Evolutionary conservation across 495 filamentous ascomycete species (phyloP).

Genomic region (Melanomma pulvis-pyrius): DNA sequence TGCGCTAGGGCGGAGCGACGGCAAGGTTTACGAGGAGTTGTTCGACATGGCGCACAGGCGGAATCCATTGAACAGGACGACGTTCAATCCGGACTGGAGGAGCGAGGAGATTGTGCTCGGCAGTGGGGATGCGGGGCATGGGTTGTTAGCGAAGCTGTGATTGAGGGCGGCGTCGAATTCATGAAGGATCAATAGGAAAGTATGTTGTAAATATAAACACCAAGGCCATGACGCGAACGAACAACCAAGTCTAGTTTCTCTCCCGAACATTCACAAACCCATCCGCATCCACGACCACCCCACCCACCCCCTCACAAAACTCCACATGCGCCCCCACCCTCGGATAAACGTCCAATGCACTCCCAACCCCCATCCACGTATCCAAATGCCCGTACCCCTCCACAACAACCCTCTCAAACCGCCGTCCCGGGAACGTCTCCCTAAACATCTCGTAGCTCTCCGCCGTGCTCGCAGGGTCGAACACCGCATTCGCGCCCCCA

Average conservation of each 20-base stretch:
- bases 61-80: conserved; percentile 53
- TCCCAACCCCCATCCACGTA: conserved; percentile 64
- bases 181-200: too few species aligned
- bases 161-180: too few species aligned
- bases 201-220: too few species aligned
- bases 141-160: conserved; percentile 43
- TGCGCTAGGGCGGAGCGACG: conserved; percentile 53
- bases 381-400: conserved; percentile 70
- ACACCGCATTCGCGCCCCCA: conserved; percentile 63
- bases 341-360: conserved; percentile 67
- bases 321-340: conserved; percentile 54
- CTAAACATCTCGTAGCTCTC: conserved; percentile 60
- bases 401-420: conserved; percentile 58
- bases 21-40: conserved; percentile 55
- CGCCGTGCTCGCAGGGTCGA: conserved; percentile 60
- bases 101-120: conserved; percentile 56
- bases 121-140: conserved; percentile 38
- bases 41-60: conserved; percentile 52
- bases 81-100: conserved; percentile 55
- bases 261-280: neutral
- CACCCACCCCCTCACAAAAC: neutral
- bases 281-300: neutral
- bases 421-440: conserved; percentile 53
- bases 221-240: too few species aligned
- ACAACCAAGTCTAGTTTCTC: too few species aligned